These are phyloP conservation scores for Xylaria hypoxylon DNA, from an alignment of 2,329 filamentous ascomycete species.

Conservation along the genomic window DNA sequence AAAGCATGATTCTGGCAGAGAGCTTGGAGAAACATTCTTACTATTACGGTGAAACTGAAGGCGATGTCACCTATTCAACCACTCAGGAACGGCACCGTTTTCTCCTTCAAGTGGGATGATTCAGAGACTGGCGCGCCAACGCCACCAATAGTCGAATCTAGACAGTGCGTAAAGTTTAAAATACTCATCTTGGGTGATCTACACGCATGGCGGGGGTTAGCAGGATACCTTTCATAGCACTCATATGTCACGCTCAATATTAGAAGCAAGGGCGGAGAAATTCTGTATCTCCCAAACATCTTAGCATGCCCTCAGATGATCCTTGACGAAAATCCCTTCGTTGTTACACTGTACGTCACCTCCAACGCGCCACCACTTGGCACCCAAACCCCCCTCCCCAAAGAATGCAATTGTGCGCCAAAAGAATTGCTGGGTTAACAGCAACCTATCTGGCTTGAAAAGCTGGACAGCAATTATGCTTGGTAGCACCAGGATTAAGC, in stretches of 20 bases:
- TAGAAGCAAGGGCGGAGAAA: conserved; percentile 19
- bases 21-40: conserved; percentile 17
- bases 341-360: conserved; percentile 15
- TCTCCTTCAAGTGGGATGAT: conserved; percentile 4
- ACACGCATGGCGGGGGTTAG: conserved; percentile 35
- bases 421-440: neutral
- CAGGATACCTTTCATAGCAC: neutral
- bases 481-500: no score
- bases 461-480: neutral
- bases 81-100: conserved; percentile 22
- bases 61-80: conserved; percentile 14
- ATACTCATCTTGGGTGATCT: conserved; percentile 10
- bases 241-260: neutral
- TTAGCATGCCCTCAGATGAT: neutral
- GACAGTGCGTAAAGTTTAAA: conserved; percentile 29
- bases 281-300: conserved; percentile 21
- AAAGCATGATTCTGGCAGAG: neutral
- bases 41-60: conserved; percentile 7
- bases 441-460: neutral
- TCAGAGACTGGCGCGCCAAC: conserved; percentile 1
- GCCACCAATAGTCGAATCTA: neutral
- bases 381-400: neutral
- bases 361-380: conserved; percentile 8
- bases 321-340: neutral
- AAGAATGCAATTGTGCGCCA: neutral